Base-by-base conservation (phyloP, 2,329 filamentous ascomycete genomes). In the Neofusicoccum cordaticola region DNA sequence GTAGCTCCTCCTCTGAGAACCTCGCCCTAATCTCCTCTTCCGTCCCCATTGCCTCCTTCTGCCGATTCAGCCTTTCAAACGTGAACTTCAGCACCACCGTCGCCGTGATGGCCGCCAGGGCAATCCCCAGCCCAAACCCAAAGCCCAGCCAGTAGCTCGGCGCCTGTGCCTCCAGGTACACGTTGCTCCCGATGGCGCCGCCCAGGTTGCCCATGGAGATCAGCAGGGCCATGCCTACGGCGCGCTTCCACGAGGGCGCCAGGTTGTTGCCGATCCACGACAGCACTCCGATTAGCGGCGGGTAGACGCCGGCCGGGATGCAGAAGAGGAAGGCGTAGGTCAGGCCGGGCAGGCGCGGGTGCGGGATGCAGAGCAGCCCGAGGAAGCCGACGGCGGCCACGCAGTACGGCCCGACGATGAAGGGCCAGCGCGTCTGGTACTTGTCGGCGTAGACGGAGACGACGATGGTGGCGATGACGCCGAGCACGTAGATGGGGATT, bases 261-360 rank as follows among this genome's bases (percentile, higher is more conserved):
- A 82, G 73, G 56, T 82, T 81, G 22, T 76, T 66, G n/a, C 73
- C 67, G 35, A 82, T 76, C 11, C 53, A 57, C 22, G 53, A 31
- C 8, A 57, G 22, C 19, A 44, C 39, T 7, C 53, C 53, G 13
- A 57, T 57, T 0, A 45, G 22, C 15, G 53, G 39, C 7, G 53
- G 53, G 3, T 57, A 57, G 3, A 57, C 53, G 3, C 79, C 69
- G 1, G 69, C 77, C 1, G 75, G 35, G 27, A 75, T 75, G 42
- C 77, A 74, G 22, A 79, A 79, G 1, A 82, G 76, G 12, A 81
- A 77, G 11, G 79, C 77, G 4, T 80, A 76, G 0, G 78, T 72
- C 2, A 57, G 15, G 3, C 53, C 53, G 0, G 53, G 39, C 2
- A 57, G 39, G 2, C 39, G 37, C 3, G 53, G 39, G 39, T 57